These are phyloP conservation scores for Ambrosiella beaveri DNA, from an alignment of 2,329 filamentous ascomycete genomes.

Conservation along the genomic window DNA sequence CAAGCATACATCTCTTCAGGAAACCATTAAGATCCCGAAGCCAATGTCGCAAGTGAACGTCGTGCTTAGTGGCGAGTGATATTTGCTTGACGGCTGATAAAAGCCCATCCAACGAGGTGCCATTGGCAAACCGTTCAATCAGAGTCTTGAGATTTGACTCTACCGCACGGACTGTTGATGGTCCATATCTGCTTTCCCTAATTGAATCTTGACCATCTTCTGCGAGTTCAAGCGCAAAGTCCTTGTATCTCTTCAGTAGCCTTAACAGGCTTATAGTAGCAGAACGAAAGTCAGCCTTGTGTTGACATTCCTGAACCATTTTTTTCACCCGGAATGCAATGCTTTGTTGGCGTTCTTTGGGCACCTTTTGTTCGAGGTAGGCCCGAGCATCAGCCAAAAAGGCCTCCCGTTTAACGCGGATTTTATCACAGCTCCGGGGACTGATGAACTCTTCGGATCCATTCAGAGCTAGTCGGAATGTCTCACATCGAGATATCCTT, in stretches of 20 bases:
- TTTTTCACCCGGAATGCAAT: conserved; percentile 86
- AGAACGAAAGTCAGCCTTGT: conserved; percentile 80
- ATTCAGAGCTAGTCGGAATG: conserved; percentile 30
- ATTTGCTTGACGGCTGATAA: conserved; percentile 72
- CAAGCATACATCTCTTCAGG: conserved; percentile 64
- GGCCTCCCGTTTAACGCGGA: conserved; percentile 27
- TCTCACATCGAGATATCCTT: conserved; percentile 21
- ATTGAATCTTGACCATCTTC: conserved; percentile 49
- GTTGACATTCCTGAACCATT: conserved; percentile 93
- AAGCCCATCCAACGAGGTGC: conserved; percentile 73
- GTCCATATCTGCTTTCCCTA: conserved; percentile 42
- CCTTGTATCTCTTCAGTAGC: conserved; percentile 69
- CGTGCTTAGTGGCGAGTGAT: conserved; percentile 71
- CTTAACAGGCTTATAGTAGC: conserved; percentile 77
- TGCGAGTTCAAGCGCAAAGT: conserved; percentile 50
- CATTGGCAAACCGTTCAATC: conserved; percentile 90
- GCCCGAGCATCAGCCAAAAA: conserved; percentile 39
- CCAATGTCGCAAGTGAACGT: conserved; percentile 76
- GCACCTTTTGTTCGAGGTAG: conserved; percentile 75
- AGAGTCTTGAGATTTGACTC: conserved; percentile 72
- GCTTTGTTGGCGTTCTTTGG: conserved; percentile 82
- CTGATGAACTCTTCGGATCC: conserved; percentile 1
- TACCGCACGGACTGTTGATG: conserved; percentile 48
- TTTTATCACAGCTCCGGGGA: conserved; percentile 20
- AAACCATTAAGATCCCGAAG: conserved; percentile 65